Evolutionary conservation across 164 flowering plant species (phyloP).

Genomic region (Tetrastigma voinierianum): DNA sequence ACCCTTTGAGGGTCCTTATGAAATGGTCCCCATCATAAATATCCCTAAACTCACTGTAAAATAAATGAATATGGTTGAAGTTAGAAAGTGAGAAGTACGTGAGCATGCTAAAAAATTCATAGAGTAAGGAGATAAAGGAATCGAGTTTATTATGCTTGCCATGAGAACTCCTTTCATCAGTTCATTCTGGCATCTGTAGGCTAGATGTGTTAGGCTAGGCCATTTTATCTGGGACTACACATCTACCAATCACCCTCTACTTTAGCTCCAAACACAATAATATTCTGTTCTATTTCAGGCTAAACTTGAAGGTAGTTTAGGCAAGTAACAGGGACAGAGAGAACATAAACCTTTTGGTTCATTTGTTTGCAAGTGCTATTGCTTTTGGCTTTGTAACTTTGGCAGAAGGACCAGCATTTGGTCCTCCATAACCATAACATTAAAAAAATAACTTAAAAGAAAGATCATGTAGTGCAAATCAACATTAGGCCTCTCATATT

Average conservation of each 20-base stretch:
- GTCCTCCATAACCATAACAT: background rate
- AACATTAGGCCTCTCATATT: background rate
- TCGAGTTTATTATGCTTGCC: background rate
- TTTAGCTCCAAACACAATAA: background rate
- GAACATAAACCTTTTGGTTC: background rate
- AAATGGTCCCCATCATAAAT: constrained; percentile 75
- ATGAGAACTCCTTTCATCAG: background rate
- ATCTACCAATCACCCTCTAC: background rate
- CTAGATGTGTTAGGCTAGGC: background rate
- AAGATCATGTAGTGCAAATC: background rate
- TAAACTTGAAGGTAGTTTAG: background rate
- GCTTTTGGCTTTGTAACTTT: background rate
- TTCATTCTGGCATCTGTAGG: background rate
- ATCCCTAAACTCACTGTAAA: constrained; percentile 62
- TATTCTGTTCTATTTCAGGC: background rate
- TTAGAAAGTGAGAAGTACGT: background rate
- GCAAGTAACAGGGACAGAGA: background rate
- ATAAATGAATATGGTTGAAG: background rate
- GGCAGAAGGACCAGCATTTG: background rate
- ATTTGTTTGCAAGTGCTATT: background rate
- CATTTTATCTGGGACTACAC: background rate
- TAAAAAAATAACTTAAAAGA: background rate
- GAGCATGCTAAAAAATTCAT: background rate
- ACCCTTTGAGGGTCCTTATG: constrained; percentile 46
- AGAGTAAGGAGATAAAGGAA: background rate